A percentile compares a stretch with the other conserved stretches of the same genome.
phyloP scores from a whole-genome alignment of 768 basidiomycete species.

The Mycena pura region DNA sequence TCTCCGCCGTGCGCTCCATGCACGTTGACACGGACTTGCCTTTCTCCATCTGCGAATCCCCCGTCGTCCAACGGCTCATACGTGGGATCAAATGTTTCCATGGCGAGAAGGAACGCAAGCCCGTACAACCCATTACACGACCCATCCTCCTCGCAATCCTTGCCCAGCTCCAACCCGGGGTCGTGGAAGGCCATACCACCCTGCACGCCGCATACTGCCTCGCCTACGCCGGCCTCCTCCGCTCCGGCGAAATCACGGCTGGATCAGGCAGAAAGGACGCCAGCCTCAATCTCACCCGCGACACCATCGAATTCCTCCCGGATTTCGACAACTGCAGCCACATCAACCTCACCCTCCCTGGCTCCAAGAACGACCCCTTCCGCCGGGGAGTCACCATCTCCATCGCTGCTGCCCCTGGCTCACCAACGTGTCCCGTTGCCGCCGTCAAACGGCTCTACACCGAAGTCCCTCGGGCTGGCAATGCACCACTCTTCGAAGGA shows the following conservation, averaged over 20 bases:
- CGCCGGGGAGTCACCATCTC: slow-evolving; percentile 1
- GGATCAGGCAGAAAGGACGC: background rate
- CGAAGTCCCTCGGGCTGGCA: background rate
- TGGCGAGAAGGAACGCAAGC: slow-evolving; percentile 20
- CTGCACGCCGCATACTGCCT: background rate
- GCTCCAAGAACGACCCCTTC: background rate
- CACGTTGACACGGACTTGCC: slow-evolving; percentile 30
- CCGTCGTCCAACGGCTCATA: slow-evolving; percentile 23
- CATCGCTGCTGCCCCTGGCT: background rate
- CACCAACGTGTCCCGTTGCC: background rate
- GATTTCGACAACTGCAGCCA: background rate
- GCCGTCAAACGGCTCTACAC: background rate
- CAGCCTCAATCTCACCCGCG: background rate
- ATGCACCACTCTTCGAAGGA: background rate
- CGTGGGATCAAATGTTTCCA: slow-evolving; percentile 28
- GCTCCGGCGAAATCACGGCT: background rate
- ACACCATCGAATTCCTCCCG: background rate
- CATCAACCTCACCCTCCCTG: background rate
- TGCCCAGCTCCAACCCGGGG: background rate
- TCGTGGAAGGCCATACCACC: background rate
- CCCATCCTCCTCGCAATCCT: background rate
- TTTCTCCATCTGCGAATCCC: slow-evolving; percentile 9
- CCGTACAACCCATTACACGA: background rate
- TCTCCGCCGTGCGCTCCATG: slow-evolving; percentile 28
- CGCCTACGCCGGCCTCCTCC: background rate